Conservation (phyloP, 305 asterid genomes). For the Fraxinus albicans region DNA sequence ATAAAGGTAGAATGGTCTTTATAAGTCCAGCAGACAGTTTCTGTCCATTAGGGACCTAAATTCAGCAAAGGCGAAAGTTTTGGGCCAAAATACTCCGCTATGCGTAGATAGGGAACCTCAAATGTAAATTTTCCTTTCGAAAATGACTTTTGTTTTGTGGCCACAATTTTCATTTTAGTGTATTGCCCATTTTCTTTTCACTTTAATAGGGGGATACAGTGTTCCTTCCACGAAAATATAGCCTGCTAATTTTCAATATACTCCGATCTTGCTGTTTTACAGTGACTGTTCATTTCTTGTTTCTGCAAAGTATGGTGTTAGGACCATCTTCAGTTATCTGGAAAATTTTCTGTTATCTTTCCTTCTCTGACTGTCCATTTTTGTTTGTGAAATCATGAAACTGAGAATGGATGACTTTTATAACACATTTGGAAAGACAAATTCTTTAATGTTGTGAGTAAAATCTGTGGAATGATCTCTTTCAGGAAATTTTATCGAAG, state of each 20-base stretch:
- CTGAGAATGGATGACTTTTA: background rate
- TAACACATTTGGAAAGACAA: background rate
- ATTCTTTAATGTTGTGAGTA: background rate
- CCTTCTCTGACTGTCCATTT: background rate
- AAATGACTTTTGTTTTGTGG: background rate
- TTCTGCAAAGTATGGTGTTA: background rate
- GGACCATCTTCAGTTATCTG: background rate
- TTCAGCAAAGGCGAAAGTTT: background rate
- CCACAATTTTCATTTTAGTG: background rate
- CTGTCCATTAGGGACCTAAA: background rate
- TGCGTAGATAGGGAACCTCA: background rate
- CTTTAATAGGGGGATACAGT: background rate
- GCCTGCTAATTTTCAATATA: background rate
- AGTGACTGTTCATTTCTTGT: background rate
- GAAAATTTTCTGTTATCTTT: background rate
- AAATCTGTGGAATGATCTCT: background rate
- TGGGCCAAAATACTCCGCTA: background rate
- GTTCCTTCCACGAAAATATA: background rate
- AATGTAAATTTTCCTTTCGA: background rate
- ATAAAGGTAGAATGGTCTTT: background rate
- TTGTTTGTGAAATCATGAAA: background rate
- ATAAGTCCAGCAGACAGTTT: background rate
- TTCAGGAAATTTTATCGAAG: background rate
- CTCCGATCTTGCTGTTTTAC: background rate
- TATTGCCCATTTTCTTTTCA: background rate